Base-by-base conservation (phyloP, 371 early-diverging fungal species). In the Nematocida ausubeli region DNA sequence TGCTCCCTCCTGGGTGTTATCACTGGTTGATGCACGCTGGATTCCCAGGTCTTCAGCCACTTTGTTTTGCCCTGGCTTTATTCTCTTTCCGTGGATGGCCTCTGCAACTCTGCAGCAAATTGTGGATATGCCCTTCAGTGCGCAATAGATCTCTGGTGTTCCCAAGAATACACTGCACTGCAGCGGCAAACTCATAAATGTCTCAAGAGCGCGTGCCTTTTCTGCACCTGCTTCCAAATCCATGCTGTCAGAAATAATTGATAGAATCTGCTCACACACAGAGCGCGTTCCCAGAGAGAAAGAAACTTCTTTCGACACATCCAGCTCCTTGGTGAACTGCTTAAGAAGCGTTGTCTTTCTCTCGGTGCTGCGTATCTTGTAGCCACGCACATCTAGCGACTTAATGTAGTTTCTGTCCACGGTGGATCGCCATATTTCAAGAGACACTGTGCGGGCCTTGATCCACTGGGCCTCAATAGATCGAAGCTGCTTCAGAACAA, bases 391-490 rank as follows among this genome's bases (percentile, higher is more conserved):
- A 85, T 98, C 99, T 51, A 98, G 87, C 0, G 97, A 90, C 80
- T 93, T 92, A 84, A 92, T 93, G 87, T 91, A 95, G 88, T 95
- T 95, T 82, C 92, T 92, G 57, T 89, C 87, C 55, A 94, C 92
- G 52, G 90, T 84, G 72, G 95, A 93, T 40, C 94, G 89, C 99
- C 99, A 98, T 3, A 93, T 88, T 83, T 93, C 93, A 84, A 91
- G 90, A 89, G 90, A 92, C 70, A 92, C 92, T 64, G 92, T 89
- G 88, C 93, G 63, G 19, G 88, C 57, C 88, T 84, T 39, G 89
- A 86, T 81, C 92, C 95, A 95, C 84, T 95, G 95, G 81, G 94
- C 94, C 82, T 95, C 95, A 83, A 95, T 95, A 81, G 93, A 92
- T 87, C 94, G 93, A 14, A 98, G 87, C 47, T 98, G 91, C 83